Evolutionary conservation across 2,329 filamentous ascomycete genomes (phyloP).

Genomic region (Pseudocercospora fijiensis): DNA sequence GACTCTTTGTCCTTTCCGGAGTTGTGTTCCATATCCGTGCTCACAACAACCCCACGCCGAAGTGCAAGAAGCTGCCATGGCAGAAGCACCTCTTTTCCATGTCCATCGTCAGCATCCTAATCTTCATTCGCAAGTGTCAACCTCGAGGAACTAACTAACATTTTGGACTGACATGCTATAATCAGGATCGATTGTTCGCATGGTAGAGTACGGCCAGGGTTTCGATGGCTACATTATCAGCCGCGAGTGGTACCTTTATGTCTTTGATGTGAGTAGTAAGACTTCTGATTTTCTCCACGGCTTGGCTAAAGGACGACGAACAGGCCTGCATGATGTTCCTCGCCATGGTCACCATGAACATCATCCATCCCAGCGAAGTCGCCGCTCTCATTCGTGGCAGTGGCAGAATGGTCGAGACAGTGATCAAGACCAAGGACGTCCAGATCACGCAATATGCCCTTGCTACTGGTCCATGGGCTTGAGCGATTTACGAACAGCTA

Average conservation of each 20-base stretch:
- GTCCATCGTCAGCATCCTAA: slow-evolving; percentile 47
- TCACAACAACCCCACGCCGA: slow-evolving; percentile 15
- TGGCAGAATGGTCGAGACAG: slow-evolving; percentile 16
- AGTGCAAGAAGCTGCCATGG: slow-evolving; percentile 32
- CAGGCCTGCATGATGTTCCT: slow-evolving; percentile 18
- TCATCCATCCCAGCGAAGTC: slow-evolving; percentile 20
- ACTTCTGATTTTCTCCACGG: background rate
- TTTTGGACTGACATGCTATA: background rate
- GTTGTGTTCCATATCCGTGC: slow-evolving; percentile 35
- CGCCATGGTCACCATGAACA: slow-evolving; percentile 21
- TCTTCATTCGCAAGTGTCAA: slow-evolving; percentile 42
- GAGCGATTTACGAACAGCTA: background rate
- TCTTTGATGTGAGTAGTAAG: slow-evolving; percentile 18
- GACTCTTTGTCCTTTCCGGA: slow-evolving; percentile 47
- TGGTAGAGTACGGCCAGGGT: slow-evolving; percentile 51
- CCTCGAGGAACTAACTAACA: background rate
- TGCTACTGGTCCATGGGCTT: slow-evolving; percentile 1
- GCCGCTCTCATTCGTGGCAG: slow-evolving; percentile 19
- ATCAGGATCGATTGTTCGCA: slow-evolving; percentile 47
- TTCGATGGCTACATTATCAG: slow-evolving; percentile 48
- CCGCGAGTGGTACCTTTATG: slow-evolving; percentile 31
- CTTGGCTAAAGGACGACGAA: background rate
- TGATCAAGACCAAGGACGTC: slow-evolving; percentile 17
- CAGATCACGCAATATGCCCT: background rate
- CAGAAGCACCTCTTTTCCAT: slow-evolving; percentile 44